Base-by-base conservation (phyloP, 257 asterid species). In the Lycium barbarum region DNA sequence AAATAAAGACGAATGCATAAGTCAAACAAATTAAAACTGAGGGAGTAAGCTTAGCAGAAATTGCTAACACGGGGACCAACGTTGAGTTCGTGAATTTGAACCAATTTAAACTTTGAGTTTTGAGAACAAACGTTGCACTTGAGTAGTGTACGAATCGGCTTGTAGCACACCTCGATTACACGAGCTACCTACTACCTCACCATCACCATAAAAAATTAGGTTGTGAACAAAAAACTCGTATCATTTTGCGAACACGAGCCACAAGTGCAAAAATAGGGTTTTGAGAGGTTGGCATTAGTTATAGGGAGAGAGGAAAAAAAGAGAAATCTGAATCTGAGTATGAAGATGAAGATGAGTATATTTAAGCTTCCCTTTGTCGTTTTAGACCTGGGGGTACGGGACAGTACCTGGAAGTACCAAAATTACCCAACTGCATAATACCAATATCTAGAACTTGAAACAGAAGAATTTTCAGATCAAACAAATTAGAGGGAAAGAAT, bases 101-200 rank as follows among this genome's bases (percentile, higher is more conserved):
- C 43, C 43, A 38, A 38, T 2, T 38, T 38, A 51, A 68, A 38
- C 76, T 38, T 68, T 7, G 2, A 36, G 22, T 6, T 38, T 15
- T 36, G 51, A 68, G 51, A 15, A 36, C 14, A 65, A 65, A 33
- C 2, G 15, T 12, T 66, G 20, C 33, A 33, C 2, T 38, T 38
- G 43, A 36, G 6, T 67, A 49, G 13, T 33, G 20, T 35, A 13
- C 49, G 4, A 67, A 22, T 35, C 45, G 13, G 9, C 12, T 6
- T 36, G 76, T n/a, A 6, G 54, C 11, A 6, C 54, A 38, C 43
- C 4, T 38, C 54, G 9, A 7, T 36, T 35, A 68, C 26, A 70
- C 79, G 15, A 70, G 79, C 22, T 38, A 40, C 54, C 33, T 70
- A 70, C 79, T 38, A 70, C 54, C 79, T 70, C 79, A 70, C 54